A percentile compares a stretch with the other conserved stretches of the same genome.
Conservation (phyloP, 129 eudicot genomes). For the Solidago caesia region DNA sequence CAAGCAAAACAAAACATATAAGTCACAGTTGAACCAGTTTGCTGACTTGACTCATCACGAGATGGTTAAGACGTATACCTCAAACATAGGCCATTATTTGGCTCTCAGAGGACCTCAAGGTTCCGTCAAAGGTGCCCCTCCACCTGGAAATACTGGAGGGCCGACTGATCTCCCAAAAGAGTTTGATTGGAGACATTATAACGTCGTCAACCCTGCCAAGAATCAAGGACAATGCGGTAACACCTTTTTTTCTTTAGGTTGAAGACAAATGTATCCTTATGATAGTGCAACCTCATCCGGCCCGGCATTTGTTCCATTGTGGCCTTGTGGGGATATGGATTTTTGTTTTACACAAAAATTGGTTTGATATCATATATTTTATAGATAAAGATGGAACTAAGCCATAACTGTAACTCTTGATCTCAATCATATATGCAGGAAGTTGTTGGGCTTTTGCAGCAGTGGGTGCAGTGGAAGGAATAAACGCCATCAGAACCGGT, state of each 20-base stretch:
- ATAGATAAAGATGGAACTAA: background rate
- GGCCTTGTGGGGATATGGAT: background rate
- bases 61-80: slow-evolving; percentile 51
- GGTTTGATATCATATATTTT: too few species aligned
- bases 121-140: background rate
- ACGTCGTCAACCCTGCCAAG: slow-evolving; percentile 62
- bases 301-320: background rate
- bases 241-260: background rate
- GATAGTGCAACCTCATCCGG: too few species aligned
- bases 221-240: slow-evolving; percentile 93
- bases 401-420: too few species aligned
- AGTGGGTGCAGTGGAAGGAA: slow-evolving; percentile 2
- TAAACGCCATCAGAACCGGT: slow-evolving; percentile 3
- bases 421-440: background rate
- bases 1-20: slow-evolving; percentile 76
- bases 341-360: too few species aligned
- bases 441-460: slow-evolving; percentile 12
- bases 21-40: slow-evolving; percentile 74
- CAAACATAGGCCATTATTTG: slow-evolving; percentile 57
- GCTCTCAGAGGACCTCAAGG: slow-evolving; percentile 39
- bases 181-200: slow-evolving; percentile 72
- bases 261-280: too few species aligned
- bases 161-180: slow-evolving; percentile 41
- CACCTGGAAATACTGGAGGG: slow-evolving; percentile 49
- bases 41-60: slow-evolving; percentile 79